Conservation (phyloP, 106 monocot species). For the Allium fistulosum region DNA sequence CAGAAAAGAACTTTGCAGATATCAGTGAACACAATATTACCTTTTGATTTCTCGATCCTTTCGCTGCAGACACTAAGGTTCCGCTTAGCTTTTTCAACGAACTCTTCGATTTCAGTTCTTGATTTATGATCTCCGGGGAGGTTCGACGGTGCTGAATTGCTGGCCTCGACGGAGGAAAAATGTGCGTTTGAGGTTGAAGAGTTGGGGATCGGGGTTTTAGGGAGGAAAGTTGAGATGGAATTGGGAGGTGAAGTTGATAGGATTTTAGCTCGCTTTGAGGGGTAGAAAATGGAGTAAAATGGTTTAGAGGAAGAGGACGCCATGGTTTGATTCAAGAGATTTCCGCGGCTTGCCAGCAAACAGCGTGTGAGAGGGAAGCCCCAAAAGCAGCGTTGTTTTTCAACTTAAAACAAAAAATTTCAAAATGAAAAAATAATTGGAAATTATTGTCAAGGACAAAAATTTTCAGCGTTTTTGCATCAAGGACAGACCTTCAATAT, state of each 20-base stretch:
- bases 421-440: too few species aligned
- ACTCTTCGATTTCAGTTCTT: slow-evolving; percentile 54
- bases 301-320: slow-evolving; percentile 40
- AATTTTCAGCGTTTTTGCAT: too few species aligned
- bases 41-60: slow-evolving; percentile 44
- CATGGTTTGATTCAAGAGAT: not conserved
- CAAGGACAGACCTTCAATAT: too few species aligned
- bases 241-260: not conserved
- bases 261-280: slow-evolving; percentile 66
- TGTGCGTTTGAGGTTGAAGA: not conserved
- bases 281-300: slow-evolving; percentile 41
- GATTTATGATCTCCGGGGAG: slow-evolving; percentile 43
- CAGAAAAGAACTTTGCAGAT: not conserved
- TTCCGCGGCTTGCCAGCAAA: too few species aligned
- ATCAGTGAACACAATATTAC: slow-evolving; percentile 16
- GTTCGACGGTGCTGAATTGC: not conserved
- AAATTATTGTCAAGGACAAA: too few species aligned
- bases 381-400: too few species aligned
- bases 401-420: too few species aligned
- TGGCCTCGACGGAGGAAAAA: not conserved
- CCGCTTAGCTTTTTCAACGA: slow-evolving; percentile 54
- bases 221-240: not conserved
- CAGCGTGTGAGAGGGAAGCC: too few species aligned
- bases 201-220: slow-evolving; percentile 20
- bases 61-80: slow-evolving; percentile 53